Base-by-base conservation (phyloP, 106 monocot species). In the Hemerocallis citrina region DNA sequence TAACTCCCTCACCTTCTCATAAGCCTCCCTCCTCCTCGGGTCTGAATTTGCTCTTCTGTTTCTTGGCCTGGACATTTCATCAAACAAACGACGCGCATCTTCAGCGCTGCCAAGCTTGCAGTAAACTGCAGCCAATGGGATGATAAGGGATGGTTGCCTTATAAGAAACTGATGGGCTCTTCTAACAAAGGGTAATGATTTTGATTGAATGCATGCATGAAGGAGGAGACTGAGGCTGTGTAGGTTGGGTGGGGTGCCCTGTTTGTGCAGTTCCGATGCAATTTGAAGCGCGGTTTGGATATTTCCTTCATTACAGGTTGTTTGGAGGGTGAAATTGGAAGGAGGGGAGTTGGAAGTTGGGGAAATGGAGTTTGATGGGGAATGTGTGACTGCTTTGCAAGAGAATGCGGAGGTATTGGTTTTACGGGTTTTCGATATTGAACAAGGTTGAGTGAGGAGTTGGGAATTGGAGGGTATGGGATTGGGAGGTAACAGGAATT, bases 1-100 rank as follows among this genome's bases (percentile, higher is more conserved):
- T 62, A 93, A 48, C 64, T 88, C 67, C 43, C 78, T 73, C 35
- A 76, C 81, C 67, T 84, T 93, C 66, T 79, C 81, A 45, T 84
- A 88, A 1, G 84, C 84, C 62, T 81, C 76, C 56, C 61, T 70
- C 65, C 63, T 75, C 55, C 69, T 78, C 8, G 68, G 39, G 13
- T 67, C 65, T 23, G 12, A 30, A 3, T 37, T 41, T 15, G 64
- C 7, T 34, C 30, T 31, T 29, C n/a, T 14, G 14, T 28, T 54
- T 54, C 9, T 54, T 31, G 7, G 49, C 1, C 0, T 50, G 37
- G 65, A 58, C 73, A 67, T 75, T 75, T 62, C 49, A 37, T 74
- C 79, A 62, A 93, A 69, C 74, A 88, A 16, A 6, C 43, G 75
- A 36, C 70, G 74, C 6, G 88, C 92, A 6, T 88, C 70, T 6